These are phyloP conservation scores for Trichoderma semiorbis DNA, from an alignment of 2,329 filamentous ascomycete species.

Conservation along the genomic window DNA sequence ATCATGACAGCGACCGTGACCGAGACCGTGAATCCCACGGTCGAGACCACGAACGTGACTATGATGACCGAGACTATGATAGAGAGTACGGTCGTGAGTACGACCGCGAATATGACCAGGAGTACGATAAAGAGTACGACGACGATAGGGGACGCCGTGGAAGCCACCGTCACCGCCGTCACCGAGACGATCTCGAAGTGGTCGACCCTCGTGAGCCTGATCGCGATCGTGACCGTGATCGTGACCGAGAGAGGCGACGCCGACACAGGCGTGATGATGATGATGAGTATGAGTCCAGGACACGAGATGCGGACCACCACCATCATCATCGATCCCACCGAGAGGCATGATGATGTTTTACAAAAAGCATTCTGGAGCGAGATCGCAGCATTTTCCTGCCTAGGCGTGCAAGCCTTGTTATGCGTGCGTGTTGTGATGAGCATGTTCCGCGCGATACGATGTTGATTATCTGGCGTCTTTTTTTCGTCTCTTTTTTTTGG, in stretches of 20 bases:
- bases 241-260: conserved; percentile 26
- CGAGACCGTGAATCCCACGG: conserved; percentile 10
- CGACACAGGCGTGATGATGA: conserved; percentile 24
- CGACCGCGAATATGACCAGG: conserved; percentile 23
- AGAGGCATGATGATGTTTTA: conserved; percentile 13
- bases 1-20: conserved; percentile 24
- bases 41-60: conserved; percentile 24
- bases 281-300: conserved; percentile 21
- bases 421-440: not conserved
- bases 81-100: conserved; percentile 22
- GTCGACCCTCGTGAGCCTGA: conserved; percentile 38
- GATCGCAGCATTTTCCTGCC: not conserved
- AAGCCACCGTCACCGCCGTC: conserved; percentile 21
- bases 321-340: conserved; percentile 24
- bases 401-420: not conserved
- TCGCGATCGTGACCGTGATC: conserved; percentile 28
- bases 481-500: not conserved
- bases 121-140: conserved; percentile 16
- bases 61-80: conserved; percentile 23
- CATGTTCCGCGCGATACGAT: not conserved
- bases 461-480: not conserved
- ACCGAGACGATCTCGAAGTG: conserved; percentile 25
- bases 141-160: conserved; percentile 18
- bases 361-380: not conserved
- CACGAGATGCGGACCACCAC: conserved; percentile 21